Base-by-base conservation (phyloP, 352 stramenopile species). In the Phytophthora fragariae region DNA sequence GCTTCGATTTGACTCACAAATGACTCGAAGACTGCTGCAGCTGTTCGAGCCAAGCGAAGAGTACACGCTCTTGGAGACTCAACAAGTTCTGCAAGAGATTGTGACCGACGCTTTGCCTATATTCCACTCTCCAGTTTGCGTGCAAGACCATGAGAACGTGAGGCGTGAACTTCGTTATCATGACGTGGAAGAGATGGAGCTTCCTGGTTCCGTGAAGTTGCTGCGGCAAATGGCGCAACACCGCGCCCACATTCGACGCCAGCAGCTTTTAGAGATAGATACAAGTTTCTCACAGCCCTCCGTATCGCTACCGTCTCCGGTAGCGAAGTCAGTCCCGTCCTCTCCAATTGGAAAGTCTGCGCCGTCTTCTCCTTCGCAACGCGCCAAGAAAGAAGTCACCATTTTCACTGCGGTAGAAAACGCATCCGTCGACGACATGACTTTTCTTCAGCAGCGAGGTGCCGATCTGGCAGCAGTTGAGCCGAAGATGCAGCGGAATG, bases 341-440 rank as follows among this genome's bases (percentile, higher is more conserved):
- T 65, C 57, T 53, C 58, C 65, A 12, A 55, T 54, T 41, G 46
- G 37, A 29, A 65, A 29, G 12, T 77, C 65, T 14, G 60, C 62
- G 6, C 58, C 62, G 2, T 62, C 47, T 19, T 75, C 70, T 57
- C 65, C 70, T 27, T 70, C 67, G 1, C 68, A 75, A 11, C 65
- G 66, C 52, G 44, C 57, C 11, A 70, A 68, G 31, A 69, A 63
- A 33, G 57, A 73, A 65, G 44, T 89, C 2, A 85, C 82, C 0
- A 79, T 93, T 17, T 91, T 88, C 19, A 80, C 88, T 31, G 81
- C 83, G 4, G 82, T 91, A 7, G 82, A 89, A 37, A 78, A 57
- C 12, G 83, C 81, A 9, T 90, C 84, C 0, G 64, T 92, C 3
- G 83, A 91, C 1, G 84, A 92, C 47, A 83, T 80, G 0, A 70